Evolutionary conservation across 192 early-diverging fungal genomes (phyloP).

Genomic region (Backusella macrospora): DNA sequence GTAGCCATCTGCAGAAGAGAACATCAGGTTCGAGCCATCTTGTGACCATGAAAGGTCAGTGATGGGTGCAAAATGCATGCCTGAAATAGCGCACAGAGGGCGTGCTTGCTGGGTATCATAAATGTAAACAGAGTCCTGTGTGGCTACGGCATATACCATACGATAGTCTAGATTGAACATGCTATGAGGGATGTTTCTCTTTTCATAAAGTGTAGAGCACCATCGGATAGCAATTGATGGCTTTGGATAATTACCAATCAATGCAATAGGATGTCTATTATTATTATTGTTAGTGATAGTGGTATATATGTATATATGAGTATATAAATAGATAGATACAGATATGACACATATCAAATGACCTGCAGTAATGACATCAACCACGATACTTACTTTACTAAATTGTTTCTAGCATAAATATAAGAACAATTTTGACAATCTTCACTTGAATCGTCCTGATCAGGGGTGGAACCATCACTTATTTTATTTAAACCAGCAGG

Average conservation of each 20-base stretch:
- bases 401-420: slow-evolving; percentile 64
- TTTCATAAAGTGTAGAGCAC: slow-evolving; percentile 60
- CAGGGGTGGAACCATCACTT: slow-evolving; percentile 26
- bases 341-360: background rate
- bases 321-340: too few relatives aligned
- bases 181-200: slow-evolving; percentile 25
- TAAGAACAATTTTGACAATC: slow-evolving; percentile 64
- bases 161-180: slow-evolving; percentile 66
- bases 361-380: background rate
- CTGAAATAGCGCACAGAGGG: slow-evolving; percentile 73
- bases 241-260: slow-evolving; percentile 70
- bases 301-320: background rate
- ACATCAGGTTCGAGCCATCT: slow-evolving; percentile 75
- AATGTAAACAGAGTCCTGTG: slow-evolving; percentile 79
- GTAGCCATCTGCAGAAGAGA: slow-evolving; percentile 87
- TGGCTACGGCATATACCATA: slow-evolving; percentile 83
- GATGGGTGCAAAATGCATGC: slow-evolving; percentile 87
- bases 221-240: slow-evolving; percentile 81
- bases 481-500: slow-evolving; percentile 75
- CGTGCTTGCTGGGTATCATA: slow-evolving; percentile 82
- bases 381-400: slow-evolving; percentile 45
- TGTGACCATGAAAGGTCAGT: slow-evolving; percentile 87
- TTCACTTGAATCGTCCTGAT: slow-evolving; percentile 14
- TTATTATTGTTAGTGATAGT: background rate
- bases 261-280: slow-evolving; percentile 66